Conservation (phyloP, 2,329 filamentous ascomycete genomes). For the Talaromyces marneffei region DNA sequence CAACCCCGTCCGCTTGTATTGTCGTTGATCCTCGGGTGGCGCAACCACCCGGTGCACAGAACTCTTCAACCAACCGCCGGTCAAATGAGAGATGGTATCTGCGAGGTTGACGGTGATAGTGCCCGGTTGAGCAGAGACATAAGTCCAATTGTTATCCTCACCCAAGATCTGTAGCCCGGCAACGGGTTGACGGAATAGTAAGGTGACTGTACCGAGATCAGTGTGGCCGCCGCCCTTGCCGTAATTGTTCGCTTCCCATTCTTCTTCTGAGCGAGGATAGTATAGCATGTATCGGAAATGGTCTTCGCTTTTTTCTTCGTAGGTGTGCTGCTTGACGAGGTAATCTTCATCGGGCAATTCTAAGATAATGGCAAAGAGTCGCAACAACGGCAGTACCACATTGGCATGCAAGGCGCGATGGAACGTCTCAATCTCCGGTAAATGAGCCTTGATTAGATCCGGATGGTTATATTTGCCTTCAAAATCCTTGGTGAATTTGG, state of each 20-base stretch:
- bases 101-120: slow-evolving; percentile 50
- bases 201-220: slow-evolving; percentile 51
- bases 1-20: slow-evolving; percentile 40
- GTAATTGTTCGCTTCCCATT: slow-evolving; percentile 41
- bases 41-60: slow-evolving; percentile 48
- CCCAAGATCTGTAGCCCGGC: slow-evolving; percentile 54
- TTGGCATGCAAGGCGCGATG: slow-evolving; percentile 13
- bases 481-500: slow-evolving; percentile 50
- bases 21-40: slow-evolving; percentile 45
- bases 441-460: slow-evolving; percentile 44
- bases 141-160: slow-evolving; percentile 47
- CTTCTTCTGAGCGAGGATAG: slow-evolving; percentile 44
- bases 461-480: slow-evolving; percentile 43
- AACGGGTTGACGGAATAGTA: slow-evolving; percentile 56
- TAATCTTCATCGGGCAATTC: slow-evolving; percentile 56
- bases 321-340: slow-evolving; percentile 52
- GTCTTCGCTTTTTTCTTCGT: slow-evolving; percentile 54
- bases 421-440: slow-evolving; percentile 54
- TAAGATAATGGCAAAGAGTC: slow-evolving; percentile 56
- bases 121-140: slow-evolving; percentile 45
- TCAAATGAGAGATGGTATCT: slow-evolving; percentile 46
- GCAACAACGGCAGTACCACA: slow-evolving; percentile 43
- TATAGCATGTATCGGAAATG: slow-evolving; percentile 60
- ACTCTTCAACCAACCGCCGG: slow-evolving; percentile 47
- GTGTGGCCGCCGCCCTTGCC: slow-evolving; percentile 50